Percentiles rank a stretch among this genome's conserved stretches.
Evolutionary conservation across 2,329 filamentous ascomycete genomes (phyloP).

Genomic region (Colletotrichum siamense): DNA sequence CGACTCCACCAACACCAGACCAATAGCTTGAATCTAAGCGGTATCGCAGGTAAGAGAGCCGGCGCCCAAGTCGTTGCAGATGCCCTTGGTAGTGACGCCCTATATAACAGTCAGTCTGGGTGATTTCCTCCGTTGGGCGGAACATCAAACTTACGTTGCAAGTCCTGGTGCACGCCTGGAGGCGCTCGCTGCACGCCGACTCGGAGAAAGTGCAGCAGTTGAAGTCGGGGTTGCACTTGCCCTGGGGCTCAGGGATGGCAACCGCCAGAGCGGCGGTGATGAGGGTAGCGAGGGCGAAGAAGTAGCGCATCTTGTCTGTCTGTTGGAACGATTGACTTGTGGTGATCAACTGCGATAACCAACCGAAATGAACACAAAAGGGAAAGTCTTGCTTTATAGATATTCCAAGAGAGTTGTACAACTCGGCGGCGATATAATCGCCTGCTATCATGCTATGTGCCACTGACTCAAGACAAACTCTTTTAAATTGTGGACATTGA

Average conservation of each 20-base stretch:
- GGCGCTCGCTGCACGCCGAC: not conserved
- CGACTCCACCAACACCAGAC: not conserved
- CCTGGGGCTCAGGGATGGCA: not conserved
- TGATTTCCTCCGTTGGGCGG: not conserved
- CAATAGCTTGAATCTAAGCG: not conserved
- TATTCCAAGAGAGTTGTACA: not conserved
- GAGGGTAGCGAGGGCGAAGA: not conserved
- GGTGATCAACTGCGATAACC: rapidly evolving
- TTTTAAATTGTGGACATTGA: not conserved
- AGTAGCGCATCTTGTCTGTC: not conserved
- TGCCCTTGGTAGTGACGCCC: not conserved
- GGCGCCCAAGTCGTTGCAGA: not conserved
- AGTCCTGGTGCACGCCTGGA: not conserved
- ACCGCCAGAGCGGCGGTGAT: not conserved
- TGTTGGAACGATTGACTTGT: not conserved
- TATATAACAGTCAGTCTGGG: not conserved
- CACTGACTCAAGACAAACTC: not conserved
- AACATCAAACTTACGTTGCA: not conserved
- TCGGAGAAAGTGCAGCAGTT: not conserved
- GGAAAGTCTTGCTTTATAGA: not conserved
- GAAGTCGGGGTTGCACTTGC: not conserved
- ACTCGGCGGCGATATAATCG: not conserved
- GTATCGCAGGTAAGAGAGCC: not conserved
- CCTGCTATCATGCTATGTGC: not conserved
- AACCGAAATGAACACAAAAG: not conserved